These are phyloP conservation scores for Odonthalia washingtoniensis DNA, from an alignment of 31 red algal genomes.

Conservation along the genomic window DNA sequence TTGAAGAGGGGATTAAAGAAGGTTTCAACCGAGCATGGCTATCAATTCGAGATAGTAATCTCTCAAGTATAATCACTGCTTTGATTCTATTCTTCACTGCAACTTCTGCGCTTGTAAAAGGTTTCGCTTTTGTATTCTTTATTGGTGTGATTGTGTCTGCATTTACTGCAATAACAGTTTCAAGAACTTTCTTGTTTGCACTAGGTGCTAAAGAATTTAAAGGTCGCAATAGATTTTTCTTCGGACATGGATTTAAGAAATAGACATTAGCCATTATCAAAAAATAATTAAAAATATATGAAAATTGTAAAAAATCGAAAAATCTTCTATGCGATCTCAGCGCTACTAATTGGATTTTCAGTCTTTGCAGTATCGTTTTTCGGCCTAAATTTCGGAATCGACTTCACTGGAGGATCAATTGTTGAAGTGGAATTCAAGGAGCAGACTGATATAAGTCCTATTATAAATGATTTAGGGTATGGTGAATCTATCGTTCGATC, in stretches of 20 bases:
- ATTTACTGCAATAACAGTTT: conserved; percentile 21
- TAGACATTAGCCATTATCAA: no score
- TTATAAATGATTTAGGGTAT: no score
- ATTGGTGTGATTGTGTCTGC: background rate
- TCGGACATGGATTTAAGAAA: no score
- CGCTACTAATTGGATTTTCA: conserved; percentile 13
- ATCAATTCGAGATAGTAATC: conserved; percentile 20
- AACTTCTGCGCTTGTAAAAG: conserved; percentile 20
- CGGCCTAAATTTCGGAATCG: background rate
- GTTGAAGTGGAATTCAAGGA: background rate
- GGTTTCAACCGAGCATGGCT: conserved; percentile 13
- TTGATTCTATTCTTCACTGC: background rate
- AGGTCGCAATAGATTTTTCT: background rate
- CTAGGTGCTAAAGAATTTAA: background rate
- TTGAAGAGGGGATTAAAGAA: conserved; percentile 16
- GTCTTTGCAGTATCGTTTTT: background rate
- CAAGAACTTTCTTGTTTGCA: conserved; percentile 3
- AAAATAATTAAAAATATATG: conserved; percentile 17
- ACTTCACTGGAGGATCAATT: conserved; percentile 20
- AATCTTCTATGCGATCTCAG: background rate
- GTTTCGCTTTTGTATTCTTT: conserved; percentile 5
- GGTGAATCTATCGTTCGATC: no score
- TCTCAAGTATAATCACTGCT: background rate
- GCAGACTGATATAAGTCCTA: no score
- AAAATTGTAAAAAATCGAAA: conserved; percentile 2